A percentile compares a stretch with the other conserved stretches of the same genome.
These are phyloP conservation scores for Suhomyces emberorum DNA, from an alignment of 805 yeast species.

Conservation along the genomic window DNA sequence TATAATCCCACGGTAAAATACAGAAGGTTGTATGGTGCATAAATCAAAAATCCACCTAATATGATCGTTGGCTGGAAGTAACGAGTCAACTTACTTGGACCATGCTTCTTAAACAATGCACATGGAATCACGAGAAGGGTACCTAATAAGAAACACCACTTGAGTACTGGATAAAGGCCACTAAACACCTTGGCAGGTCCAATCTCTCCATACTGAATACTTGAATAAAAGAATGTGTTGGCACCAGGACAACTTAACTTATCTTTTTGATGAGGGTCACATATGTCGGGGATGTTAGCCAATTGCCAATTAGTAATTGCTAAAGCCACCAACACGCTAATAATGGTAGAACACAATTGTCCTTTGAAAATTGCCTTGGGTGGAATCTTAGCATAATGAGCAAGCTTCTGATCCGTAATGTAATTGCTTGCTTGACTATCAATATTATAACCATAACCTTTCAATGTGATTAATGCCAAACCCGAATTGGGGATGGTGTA, in stretches of 20 bases:
- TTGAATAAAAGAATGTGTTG: slow-evolving; percentile 49
- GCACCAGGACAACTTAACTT: slow-evolving; percentile 42
- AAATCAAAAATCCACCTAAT: slow-evolving; percentile 46
- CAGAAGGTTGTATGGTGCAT: slow-evolving; percentile 52
- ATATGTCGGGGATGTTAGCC: slow-evolving; percentile 31
- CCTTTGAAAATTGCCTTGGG: slow-evolving; percentile 32
- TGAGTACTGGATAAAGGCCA: slow-evolving; percentile 49
- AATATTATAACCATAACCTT: slow-evolving; percentile 50
- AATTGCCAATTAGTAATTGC: slow-evolving; percentile 40
- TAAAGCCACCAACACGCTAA: slow-evolving; percentile 33
- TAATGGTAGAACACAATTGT: slow-evolving; percentile 35
- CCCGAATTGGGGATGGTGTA: slow-evolving; percentile 61
- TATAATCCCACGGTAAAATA: slow-evolving; percentile 60
- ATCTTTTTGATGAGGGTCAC: slow-evolving; percentile 35
- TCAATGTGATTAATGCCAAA: slow-evolving; percentile 52
- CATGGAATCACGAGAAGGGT: slow-evolving; percentile 35
- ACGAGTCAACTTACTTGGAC: slow-evolving; percentile 29
- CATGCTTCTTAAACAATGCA: slow-evolving; percentile 32
- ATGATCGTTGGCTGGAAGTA: slow-evolving; percentile 55
- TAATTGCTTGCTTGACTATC: slow-evolving; percentile 64
- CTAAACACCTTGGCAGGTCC: slow-evolving; percentile 60
- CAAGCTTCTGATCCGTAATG: slow-evolving; percentile 27
- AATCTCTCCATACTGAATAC: slow-evolving; percentile 53
- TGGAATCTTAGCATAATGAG: slow-evolving; percentile 25
- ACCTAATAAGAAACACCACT: slow-evolving; percentile 62